A percentile compares a stretch with the other conserved stretches of the same genome.
Evolutionary conservation across 1,284 basidiomycete species (phyloP).

Genomic region (Cutaneotrichosporon cutaneum): DNA sequence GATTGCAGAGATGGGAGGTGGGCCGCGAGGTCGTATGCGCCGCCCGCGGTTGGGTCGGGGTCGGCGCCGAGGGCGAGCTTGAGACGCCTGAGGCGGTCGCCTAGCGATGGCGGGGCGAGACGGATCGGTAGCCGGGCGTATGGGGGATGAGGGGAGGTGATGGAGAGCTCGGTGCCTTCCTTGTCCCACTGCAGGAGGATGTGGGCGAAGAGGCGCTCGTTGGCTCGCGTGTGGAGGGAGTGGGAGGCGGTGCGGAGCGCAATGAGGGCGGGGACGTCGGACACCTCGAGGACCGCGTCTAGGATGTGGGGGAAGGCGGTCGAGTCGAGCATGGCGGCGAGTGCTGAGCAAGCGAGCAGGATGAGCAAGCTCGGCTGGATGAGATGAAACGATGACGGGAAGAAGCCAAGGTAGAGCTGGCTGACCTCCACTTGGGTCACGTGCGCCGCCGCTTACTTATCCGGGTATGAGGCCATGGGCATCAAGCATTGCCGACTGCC

Average conservation of each 20-base stretch:
- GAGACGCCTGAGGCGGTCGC: neutral
- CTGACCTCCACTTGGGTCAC: too few relatives aligned
- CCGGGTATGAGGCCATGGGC: too few relatives aligned
- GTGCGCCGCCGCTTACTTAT: too few relatives aligned
- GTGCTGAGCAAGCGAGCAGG: too few relatives aligned
- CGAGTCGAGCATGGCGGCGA: neutral
- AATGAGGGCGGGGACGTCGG: neutral
- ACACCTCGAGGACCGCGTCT: neutral
- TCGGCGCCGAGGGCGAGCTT: neutral
- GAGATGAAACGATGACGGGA: too few relatives aligned
- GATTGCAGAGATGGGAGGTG: neutral
- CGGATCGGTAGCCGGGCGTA: neutral
- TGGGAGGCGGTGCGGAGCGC: neutral
- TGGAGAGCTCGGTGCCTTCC: neutral
- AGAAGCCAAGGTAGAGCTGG: too few relatives aligned
- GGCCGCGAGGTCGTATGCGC: neutral
- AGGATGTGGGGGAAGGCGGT: constrained; percentile 2
- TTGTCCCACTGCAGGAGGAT: constrained; percentile 5
- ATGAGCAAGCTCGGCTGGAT: too few relatives aligned
- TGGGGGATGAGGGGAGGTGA: neutral
- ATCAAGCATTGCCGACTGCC: too few relatives aligned
- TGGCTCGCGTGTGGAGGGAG: neutral
- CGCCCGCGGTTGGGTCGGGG: neutral
- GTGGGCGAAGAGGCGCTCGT: neutral
- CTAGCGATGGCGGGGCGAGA: neutral